Evolutionary conservation across 1,284 basidiomycete genomes (phyloP), one percentile per base, ranked within the genome.

Genomic region (Boletellus sp.): DNA sequence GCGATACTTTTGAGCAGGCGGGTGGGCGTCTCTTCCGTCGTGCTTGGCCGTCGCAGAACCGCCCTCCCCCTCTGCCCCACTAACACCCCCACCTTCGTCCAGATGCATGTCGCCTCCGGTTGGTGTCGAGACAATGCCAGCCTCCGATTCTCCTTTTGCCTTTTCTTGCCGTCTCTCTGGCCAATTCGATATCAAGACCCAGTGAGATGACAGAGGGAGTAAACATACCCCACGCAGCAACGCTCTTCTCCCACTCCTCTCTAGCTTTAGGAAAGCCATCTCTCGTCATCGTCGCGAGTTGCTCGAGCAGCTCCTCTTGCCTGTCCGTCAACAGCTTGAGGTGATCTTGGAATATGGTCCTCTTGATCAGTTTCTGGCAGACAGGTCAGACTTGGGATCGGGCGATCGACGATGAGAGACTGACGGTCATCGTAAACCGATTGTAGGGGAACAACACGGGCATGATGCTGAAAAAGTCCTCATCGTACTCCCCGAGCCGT

Each of bases 381-480:
- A 22, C 4, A 33, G 3, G 47, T 65, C 30, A 68, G 57, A 8
- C 26, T 22, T 21, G 36, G 18, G 32, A 10, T 32, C 12, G 8
- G 8, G 26, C 2, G 15, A 15, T 2, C 5, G 33, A 49, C 5
- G 37, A 38, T 4, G 13, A 16, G 38, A 52, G 18, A 71, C 82
- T 44, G 50, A 87, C 86, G 46, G 75, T 86, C 88, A 91, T 91
- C 0, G 89, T 91, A 68, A 91, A 96, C 60, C 89, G 87, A 71
- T 97, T 97, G 67, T 96, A 96, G 0, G 93, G 93, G 64, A 97
- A 95, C 40, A 96, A 72, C 28, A 74, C 77, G 0, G 93, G 92
- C 83, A 97, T 88, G 36, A 88, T 75, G 62, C 85, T 86, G 74
- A 96, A 96, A 67, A 95, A 96, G 64, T 91, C 85, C 19, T 95